Percentiles rank a stretch among this genome's conserved stretches.
Evolutionary conservation across 139 green algal genomes (phyloP).

Genomic region (Auxenochlorella pyrenoidosa): DNA sequence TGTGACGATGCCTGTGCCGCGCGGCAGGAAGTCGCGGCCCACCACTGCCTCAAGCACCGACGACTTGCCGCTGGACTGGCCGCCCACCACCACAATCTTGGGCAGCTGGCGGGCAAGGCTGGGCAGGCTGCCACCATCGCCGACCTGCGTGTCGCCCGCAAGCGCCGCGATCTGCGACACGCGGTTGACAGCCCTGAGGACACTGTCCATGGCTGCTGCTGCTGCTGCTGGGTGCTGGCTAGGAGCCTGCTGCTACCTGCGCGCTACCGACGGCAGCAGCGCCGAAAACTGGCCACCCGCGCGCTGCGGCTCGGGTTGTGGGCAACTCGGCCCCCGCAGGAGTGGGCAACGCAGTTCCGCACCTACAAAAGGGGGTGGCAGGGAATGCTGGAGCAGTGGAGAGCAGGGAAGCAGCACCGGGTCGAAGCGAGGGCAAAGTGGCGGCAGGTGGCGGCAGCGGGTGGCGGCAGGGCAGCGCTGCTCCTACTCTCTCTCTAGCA

Average conservation of each 20-base stretch:
- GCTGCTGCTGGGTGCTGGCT: not conserved
- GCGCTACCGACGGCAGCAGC: not conserved
- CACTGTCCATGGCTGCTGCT: conserved; percentile 44
- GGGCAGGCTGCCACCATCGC: conserved; percentile 59
- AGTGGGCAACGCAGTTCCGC: no score
- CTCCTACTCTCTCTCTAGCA: not conserved
- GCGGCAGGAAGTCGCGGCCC: conserved; percentile 93
- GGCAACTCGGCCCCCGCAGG: no score
- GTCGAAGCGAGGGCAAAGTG: not conserved
- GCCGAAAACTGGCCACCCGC: not conserved
- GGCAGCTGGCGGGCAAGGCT: conserved; percentile 86
- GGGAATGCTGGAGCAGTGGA: not conserved
- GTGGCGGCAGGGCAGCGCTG: not conserved
- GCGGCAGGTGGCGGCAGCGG: not conserved
- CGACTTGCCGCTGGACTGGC: conserved; percentile 94
- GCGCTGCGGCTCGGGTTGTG: no score
- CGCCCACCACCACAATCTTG: conserved; percentile 92
- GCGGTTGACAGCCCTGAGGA: conserved; percentile 49
- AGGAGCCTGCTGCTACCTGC: not conserved
- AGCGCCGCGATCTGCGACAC: conserved; percentile 54
- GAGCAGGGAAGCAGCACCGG: not conserved
- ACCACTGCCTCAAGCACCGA: conserved; percentile 96
- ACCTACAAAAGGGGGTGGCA: no score
- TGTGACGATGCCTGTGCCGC: conserved; percentile 95
- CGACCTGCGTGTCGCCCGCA: conserved; percentile 54